Base-by-base conservation (phyloP, 176 grass and related monocot genomes). In the Urochloa ruziziensis region DNA sequence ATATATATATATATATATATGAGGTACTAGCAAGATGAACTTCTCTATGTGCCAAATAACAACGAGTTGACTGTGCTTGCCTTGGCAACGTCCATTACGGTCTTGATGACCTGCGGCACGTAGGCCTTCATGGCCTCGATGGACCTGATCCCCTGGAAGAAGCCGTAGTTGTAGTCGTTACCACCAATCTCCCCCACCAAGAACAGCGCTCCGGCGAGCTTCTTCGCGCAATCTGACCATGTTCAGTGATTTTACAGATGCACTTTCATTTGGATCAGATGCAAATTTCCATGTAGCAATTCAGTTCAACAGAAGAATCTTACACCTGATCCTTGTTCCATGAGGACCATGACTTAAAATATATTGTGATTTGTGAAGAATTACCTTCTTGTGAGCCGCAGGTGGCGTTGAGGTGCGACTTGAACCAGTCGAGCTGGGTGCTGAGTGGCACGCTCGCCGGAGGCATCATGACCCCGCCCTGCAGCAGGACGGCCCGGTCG, bases 121-220 rank as follows among this genome's bases (percentile, higher is more conserved):
- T 84, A 93, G n/a, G 70, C 54, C 89, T 81, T 94, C 21, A 85
- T 78, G 61, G 71, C 25, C 16, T 92, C 77, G 4, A 98, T 84
- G 28, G 91, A 88, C 35, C 79, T 82, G 0, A 12, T 29, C 10
- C 80, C 77, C 73, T 98, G 84, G 23, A 91, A 88, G 77, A 98
- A 98, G 5, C 84, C 96, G 35, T 93, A 93, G 81, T 98, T 98
- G 89, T 98, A 98, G 67, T 98, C 95, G 75, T 98, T 98, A 18
- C 96, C 96, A n/a, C 96, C 96, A 0, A 98, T 98, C 74, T 98
- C 96, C 6, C 96, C 96, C 0, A 98, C 79, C 82, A 98, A 80
- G 81, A 98, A 93, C 75, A 95, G 53, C 49, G 96, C 84, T 35
- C 79, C 70, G n/a, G 66, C 82, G 6, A 93, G 76, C 51, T 86